A percentile compares a stretch with the other conserved stretches of the same genome.
These are phyloP conservation scores for Dissophora ornata DNA, from an alignment of 192 early-diverging fungal species.

Conservation along the genomic window DNA sequence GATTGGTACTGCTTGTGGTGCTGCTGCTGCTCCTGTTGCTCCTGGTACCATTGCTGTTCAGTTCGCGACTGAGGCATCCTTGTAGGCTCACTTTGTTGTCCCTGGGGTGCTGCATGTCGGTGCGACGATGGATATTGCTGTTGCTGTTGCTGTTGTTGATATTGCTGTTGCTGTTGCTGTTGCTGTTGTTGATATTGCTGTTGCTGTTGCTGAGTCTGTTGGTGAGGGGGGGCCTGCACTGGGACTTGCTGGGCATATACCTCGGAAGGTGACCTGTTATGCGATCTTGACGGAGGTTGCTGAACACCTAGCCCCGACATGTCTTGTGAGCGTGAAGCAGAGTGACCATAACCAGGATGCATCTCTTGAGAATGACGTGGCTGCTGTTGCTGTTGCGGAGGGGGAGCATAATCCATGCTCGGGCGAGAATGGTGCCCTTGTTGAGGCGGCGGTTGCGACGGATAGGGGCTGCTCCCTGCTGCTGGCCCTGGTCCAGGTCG, in stretches of 20 bases:
- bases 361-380: constrained; percentile 14
- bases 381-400: constrained; percentile 14
- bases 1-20: constrained; percentile 5
- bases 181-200: background rate
- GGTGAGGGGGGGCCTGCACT: constrained; percentile 1
- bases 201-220: background rate
- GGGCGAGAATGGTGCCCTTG: background rate
- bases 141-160: constrained; percentile 9
- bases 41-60: constrained; percentile 28
- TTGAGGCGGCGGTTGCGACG: constrained; percentile 4
- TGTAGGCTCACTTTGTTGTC: background rate
- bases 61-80: background rate
- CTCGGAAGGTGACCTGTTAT: constrained; percentile 23
- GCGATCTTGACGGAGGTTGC: constrained; percentile 19
- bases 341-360: constrained; percentile 17
- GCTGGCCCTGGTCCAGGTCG: background rate
- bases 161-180: constrained; percentile 5
- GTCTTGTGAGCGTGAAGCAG: constrained; percentile 22
- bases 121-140: background rate
- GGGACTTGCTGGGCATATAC: constrained; percentile 5
- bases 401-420: constrained; percentile 1
- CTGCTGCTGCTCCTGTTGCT: constrained; percentile 3
- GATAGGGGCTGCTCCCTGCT: background rate
- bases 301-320: constrained; percentile 10
- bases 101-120: background rate